These are phyloP conservation scores for Platanthera zijinensis DNA, from an alignment of 106 monocot species.

Conservation along the genomic window DNA sequence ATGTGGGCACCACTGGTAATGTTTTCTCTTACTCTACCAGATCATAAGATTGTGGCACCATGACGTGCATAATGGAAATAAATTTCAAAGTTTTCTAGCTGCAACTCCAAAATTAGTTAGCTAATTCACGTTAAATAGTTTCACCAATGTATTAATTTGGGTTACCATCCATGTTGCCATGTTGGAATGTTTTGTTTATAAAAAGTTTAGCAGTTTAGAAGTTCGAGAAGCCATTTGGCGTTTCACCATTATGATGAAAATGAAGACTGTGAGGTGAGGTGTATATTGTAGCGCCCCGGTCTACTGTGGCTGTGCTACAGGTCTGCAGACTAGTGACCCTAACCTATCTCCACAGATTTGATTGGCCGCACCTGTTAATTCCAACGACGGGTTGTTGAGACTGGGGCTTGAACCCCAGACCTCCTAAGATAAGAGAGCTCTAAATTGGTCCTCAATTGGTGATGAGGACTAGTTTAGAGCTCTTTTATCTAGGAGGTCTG, in stretches of 20 bases:
- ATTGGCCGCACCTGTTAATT: no score
- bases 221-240: not conserved
- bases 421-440: no score
- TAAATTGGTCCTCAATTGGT: no score
- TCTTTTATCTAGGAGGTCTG: no score
- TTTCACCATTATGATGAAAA: not conserved
- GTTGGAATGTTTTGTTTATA: not conserved
- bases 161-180: not conserved
- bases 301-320: no score
- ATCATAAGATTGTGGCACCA: not conserved
- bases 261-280: not conserved
- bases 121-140: not conserved
- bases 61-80: not conserved
- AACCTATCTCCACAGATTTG: no score
- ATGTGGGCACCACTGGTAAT: slow-evolving; percentile 80
- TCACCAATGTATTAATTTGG: not conserved
- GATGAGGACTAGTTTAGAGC: no score
- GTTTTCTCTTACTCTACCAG: not conserved
- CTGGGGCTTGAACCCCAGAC: no score
- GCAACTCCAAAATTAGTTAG: not conserved
- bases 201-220: not conserved
- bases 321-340: no score
- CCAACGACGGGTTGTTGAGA: no score
- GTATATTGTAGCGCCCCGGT: not conserved
- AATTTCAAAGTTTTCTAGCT: not conserved